phyloP scores from a whole-genome alignment of 75 land plant genomes.

The Cupressus sempervirens region DNA sequence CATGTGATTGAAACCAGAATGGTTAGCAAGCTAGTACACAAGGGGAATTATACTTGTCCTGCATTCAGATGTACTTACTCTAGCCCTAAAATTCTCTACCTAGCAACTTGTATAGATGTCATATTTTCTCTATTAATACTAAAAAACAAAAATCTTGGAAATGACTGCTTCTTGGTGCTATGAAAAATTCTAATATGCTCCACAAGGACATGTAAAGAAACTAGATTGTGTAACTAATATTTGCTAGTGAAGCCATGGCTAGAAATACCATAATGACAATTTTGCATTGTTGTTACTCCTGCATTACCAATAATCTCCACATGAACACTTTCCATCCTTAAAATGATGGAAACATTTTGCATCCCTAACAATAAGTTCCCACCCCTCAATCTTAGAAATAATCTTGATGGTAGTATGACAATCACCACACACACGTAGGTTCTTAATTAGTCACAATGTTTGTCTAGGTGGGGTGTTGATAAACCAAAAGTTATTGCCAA shows the following conservation, averaged over 20 bases:
- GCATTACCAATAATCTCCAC: conserved; percentile 14
- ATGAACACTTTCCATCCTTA: conserved; percentile 10
- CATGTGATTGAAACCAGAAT: neutral
- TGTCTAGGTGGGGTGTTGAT: conserved; percentile 7
- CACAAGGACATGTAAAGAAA: neutral
- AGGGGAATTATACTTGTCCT: neutral
- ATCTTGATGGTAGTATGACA: conserved; percentile 7
- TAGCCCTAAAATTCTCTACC: neutral
- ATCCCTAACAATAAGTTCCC: conserved; percentile 6
- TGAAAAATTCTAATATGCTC: neutral
- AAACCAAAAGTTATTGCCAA: conserved; percentile 6
- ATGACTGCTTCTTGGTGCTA: neutral
- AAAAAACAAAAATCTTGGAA: neutral
- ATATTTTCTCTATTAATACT: neutral
- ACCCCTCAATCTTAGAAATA: neutral
- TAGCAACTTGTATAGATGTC: neutral
- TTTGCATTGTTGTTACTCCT: neutral
- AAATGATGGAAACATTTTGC: conserved; percentile 13
- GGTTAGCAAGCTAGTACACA: neutral
- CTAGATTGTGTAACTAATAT: neutral
- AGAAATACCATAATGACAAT: neutral
- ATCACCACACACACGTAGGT: conserved; percentile 10
- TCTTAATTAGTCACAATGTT: conserved; percentile 1
- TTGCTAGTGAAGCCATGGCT: neutral
- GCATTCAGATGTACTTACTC: neutral